Evolutionary conservation across 371 early-diverging fungal genomes (phyloP), one percentile per base, ranked within the genome.

Genomic region (Apophysomyces sp.): DNA sequence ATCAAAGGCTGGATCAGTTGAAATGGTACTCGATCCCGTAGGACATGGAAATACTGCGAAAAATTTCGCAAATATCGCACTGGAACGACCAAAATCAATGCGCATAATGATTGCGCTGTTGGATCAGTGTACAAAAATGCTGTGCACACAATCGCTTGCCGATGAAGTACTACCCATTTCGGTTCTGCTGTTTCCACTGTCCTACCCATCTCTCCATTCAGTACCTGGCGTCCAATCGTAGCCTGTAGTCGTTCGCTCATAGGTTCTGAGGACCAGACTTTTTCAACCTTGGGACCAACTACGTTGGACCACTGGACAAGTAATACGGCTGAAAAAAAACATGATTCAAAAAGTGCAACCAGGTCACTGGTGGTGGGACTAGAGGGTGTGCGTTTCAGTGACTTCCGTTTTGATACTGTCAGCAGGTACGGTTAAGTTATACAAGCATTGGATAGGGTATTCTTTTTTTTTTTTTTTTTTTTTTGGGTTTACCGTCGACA

Each of bases 261-360:
- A 1, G 67, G 52, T 31, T 72, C 71, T 18, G 61, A 56, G 1
- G 78, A 71, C 73, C 76, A 73, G 52, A 84, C 76, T 59, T 83
- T 84, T 31, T 83, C 83, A 36, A 82, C 81, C 58, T 84, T 81
- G 21, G 86, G 86, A 0, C 86, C 86, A 8, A 83, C 70, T n/a
- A 86, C 67, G 58, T 86, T 84, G 7, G 86, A 86, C 86, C 86
- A 86, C 40, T 82, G 82, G 26, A 86, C 71, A 18, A 84, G 70
- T 64, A 84, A 67, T 32, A 82, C 81, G 3, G 78, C 80, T 1
- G 83, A 78, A 62, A 86, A 86, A 60, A 86, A 86, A 18, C 81
- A 79, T n/a, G 77, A 77, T 21, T 84, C 82, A 39, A 84, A 80
- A 24, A 86, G 54, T 31, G 75, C 40, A 29, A 54, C 37, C 1